Evolutionary conservation across 2,329 filamentous ascomycete species (phyloP).

Genomic region (Pseudodiploospora longispora): DNA sequence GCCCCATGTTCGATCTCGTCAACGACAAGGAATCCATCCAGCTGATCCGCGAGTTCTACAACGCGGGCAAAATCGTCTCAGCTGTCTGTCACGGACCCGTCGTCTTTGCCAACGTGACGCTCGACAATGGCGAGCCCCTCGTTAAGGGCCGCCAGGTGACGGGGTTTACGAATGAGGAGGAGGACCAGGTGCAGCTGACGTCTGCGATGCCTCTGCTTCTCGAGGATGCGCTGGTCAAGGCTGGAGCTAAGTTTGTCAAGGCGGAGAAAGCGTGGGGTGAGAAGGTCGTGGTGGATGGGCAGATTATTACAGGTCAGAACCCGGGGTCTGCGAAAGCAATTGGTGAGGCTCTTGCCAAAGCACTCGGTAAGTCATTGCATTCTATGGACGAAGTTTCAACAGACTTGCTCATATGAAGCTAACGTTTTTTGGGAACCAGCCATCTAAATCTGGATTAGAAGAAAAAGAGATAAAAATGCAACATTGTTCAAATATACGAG

Average conservation of each 20-base stretch:
- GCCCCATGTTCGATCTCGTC: conserved; percentile 61
- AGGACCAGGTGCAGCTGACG: conserved; percentile 37
- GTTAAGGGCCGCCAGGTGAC: conserved; percentile 50
- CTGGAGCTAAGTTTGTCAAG: conserved; percentile 49
- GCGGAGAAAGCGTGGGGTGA: conserved; percentile 41
- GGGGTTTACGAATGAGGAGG: conserved; percentile 54
- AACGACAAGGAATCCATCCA: conserved; percentile 47
- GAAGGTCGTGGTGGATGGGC: conserved; percentile 43
- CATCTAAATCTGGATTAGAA: no score
- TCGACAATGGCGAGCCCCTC: conserved; percentile 41
- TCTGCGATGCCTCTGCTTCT: conserved; percentile 52
- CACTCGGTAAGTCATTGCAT: conserved; percentile 7
- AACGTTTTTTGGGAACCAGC: no score
- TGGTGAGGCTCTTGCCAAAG: conserved; percentile 43
- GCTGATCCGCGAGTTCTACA: conserved; percentile 55
- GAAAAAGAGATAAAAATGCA: no score
- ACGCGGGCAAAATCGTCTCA: conserved; percentile 52
- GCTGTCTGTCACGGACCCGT: conserved; percentile 64
- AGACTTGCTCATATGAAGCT: no score
- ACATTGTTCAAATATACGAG: no score
- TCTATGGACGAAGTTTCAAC: no score
- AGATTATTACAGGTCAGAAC: conserved; percentile 51
- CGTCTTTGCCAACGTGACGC: conserved; percentile 50
- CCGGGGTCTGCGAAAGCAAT: conserved; percentile 42
- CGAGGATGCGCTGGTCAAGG: conserved; percentile 45